Evolutionary conservation across 177 flowering plant genomes (phyloP), one percentile per base, ranked within the genome.

Genomic region (Telopea speciosissima): DNA sequence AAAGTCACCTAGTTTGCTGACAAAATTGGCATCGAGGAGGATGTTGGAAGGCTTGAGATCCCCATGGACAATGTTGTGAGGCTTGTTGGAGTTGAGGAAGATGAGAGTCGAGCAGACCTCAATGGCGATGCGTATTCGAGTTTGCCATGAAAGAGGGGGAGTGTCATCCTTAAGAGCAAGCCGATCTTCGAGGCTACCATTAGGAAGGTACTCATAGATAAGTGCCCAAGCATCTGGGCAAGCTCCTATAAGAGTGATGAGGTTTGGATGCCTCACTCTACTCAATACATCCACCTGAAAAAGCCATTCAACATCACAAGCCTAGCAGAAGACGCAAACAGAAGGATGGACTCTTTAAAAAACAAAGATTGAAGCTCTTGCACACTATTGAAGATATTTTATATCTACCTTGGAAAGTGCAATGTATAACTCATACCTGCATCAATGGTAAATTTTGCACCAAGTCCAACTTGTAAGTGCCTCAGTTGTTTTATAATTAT

Each of bases 151-250:
- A 36, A 95, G 80, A 4, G 99, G 97, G 0, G 93, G 76, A 67
- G 89, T 75, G 72, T 85, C 86, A 80, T 85, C 83, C 79, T 74
- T 81, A 81, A 95, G 88, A 74, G 58, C 56, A 28, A 95, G 89
- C 36, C 90, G 85, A 65, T 92, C 96, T 77, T 92, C 97, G 58
- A 95, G 90, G 78, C 90, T 92, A 58, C 98, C 98, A 78, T 86
- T 84, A 21, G 89, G 84, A 23, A 86, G 90, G 80, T 85, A 90
- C 72, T 94, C 97, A 60, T 90, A 94, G 49, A 94, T 58, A n/a
- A 94, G 87, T 24, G 87, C 61, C 77, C 83, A 83, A 14, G 85
- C 81, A 70, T 90, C 96, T 63, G 95, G 91, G 74, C 98, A 92
- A 40, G 89, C 84, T 75, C 98, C 98, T 64, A 94, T 80, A n/a